A percentile compares a stretch with the other conserved stretches of the same genome.
These are phyloP conservation scores for Diutina siamensis DNA, from an alignment of 1,139 yeast genomes.

Conservation along the genomic window DNA sequence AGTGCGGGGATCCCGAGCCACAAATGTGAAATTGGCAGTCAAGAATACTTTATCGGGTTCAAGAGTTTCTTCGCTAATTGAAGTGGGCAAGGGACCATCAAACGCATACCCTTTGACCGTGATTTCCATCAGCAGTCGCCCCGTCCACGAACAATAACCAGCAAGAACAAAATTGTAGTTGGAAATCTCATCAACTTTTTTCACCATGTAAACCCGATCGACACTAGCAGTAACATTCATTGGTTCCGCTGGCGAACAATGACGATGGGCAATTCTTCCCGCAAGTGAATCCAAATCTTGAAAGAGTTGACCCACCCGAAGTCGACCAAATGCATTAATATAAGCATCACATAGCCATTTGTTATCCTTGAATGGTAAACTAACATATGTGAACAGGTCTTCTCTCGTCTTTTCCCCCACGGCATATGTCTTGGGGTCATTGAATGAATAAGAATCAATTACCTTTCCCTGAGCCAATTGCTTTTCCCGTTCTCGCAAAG, in stretches of 20 bases:
- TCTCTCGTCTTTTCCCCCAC: constrained; percentile 62
- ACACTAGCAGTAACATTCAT: constrained; percentile 92
- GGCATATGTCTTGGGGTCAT: constrained; percentile 61
- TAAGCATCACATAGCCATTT: constrained; percentile 76
- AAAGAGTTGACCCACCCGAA: constrained; percentile 83
- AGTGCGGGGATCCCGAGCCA: constrained; percentile 85
- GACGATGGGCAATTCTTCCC: constrained; percentile 77
- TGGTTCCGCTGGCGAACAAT: constrained; percentile 85
- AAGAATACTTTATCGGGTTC: constrained; percentile 43
- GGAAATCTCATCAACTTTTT: constrained; percentile 68
- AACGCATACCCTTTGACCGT: constrained; percentile 79
- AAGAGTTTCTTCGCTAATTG: constrained; percentile 36
- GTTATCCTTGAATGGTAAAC: constrained; percentile 77
- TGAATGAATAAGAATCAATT: constrained; percentile 58
- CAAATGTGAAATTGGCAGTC: constrained; percentile 89
- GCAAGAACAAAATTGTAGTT: constrained; percentile 71
- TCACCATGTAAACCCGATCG: constrained; percentile 81
- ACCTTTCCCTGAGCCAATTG: constrained; percentile 60
- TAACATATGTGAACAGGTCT: constrained; percentile 66
- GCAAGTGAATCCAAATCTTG: constrained; percentile 88
- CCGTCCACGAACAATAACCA: constrained; percentile 90
- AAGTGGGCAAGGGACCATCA: constrained; percentile 34
- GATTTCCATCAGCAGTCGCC: constrained; percentile 90
- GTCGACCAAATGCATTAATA: constrained; percentile 77
- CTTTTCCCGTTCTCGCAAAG: constrained; percentile 62